phyloP scores from a whole-genome alignment of 225 moss, liverwort and hornwort species.

The Marchantia polymorpha region DNA sequence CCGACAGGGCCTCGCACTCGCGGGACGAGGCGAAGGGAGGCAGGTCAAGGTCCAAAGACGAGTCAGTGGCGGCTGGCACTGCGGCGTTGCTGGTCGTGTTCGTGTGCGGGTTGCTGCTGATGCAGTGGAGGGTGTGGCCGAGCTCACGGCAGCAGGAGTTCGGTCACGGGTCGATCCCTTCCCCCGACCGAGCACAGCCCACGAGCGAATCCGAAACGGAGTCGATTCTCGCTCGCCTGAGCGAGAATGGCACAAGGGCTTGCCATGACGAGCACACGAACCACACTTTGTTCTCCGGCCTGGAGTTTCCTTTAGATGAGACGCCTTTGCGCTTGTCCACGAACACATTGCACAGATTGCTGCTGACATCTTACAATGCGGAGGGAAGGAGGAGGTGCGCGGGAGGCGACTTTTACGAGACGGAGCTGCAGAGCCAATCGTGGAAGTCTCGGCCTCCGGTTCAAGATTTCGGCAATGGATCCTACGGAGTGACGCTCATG shows the following conservation, averaged over 20 bases:
- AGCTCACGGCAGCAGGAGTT: not conserved
- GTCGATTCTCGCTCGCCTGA: slow-evolving; percentile 23
- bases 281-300: slow-evolving; percentile 36
- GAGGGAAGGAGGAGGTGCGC: slow-evolving; percentile 25
- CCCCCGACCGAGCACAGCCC: not conserved
- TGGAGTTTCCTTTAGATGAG: not conserved
- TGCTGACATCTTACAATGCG: slow-evolving; percentile 35
- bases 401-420: slow-evolving; percentile 65
- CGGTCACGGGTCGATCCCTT: not conserved
- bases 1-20: not conserved
- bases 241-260: slow-evolving; percentile 39
- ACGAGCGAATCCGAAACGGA: not conserved
- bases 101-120: not conserved
- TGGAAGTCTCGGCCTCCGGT: slow-evolving; percentile 42
- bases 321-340: slow-evolving; percentile 11
- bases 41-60: not conserved
- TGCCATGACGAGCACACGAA: slow-evolving; percentile 52
- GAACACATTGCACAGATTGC: slow-evolving; percentile 7
- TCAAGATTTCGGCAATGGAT: slow-evolving; percentile 26
- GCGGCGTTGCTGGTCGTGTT: slow-evolving; percentile 6
- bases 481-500: slow-evolving; percentile 27
- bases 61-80: not conserved
- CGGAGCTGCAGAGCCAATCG: slow-evolving; percentile 41
- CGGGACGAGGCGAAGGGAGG: not conserved
- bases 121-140: slow-evolving; percentile 20